These are phyloP conservation scores for Yarrowia sp. DNA, from an alignment of 805 yeast species.

Conservation along the genomic window DNA sequence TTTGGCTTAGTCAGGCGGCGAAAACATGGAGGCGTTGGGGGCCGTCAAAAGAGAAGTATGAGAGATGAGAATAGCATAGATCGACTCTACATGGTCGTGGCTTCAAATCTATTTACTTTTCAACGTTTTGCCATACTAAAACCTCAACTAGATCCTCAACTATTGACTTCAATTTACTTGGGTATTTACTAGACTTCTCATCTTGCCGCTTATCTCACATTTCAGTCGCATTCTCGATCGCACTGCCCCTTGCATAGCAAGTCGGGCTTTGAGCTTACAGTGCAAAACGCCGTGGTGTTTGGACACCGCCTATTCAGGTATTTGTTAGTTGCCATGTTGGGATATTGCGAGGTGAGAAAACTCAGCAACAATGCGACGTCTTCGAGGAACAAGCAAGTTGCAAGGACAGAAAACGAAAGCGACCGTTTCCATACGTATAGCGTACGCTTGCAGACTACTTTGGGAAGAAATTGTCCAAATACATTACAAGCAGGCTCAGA, in stretches of 20 bases:
- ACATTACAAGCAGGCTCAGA: not conserved
- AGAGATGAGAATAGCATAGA: no score
- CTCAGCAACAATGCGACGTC: no score
- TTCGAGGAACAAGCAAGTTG: not conserved
- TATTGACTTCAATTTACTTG: not conserved
- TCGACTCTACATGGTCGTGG: no score
- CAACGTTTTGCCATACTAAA: not conserved
- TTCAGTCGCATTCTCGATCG: not conserved
- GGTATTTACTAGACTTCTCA: not conserved
- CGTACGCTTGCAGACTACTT: not conserved
- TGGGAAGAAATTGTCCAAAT: constrained; percentile 4
- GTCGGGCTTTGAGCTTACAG: constrained; percentile 17
- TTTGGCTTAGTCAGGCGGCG: not conserved
- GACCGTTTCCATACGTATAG: not conserved
- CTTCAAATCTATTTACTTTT: not conserved
- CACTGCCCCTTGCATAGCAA: constrained; percentile 34
- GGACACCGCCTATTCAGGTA: not conserved
- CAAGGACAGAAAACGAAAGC: not conserved
- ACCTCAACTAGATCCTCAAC: not conserved
- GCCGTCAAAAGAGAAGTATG: not conserved
- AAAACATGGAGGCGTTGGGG: not conserved
- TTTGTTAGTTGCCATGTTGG: constrained; percentile 10
- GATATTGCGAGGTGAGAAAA: not conserved
- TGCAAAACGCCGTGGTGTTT: constrained; percentile 4
- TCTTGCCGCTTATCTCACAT: not conserved